Conservation (phyloP, 2,329 filamentous ascomycete species). For the Xylariaceae sp. region DNA sequence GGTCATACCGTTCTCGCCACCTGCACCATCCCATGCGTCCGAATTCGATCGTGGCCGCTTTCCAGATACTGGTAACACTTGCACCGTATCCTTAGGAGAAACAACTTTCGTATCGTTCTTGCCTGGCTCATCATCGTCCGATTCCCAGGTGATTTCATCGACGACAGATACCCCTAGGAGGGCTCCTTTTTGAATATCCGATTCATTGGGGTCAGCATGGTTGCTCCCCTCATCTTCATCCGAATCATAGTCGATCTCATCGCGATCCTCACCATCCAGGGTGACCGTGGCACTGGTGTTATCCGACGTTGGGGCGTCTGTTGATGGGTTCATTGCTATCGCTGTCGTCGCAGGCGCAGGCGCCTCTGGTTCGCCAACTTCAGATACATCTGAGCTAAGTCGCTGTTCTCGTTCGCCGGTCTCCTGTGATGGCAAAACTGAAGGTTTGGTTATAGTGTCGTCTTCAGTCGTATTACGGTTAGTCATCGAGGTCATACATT, state of each 20-base stretch:
- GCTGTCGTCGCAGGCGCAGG: conserved; percentile 11
- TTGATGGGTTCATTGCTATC: conserved; percentile 17
- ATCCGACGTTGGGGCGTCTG: conserved; percentile 32
- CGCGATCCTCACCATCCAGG: conserved; percentile 30
- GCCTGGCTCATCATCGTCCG: conserved; percentile 29
- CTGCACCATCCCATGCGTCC: conserved; percentile 23
- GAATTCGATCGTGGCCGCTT: conserved; percentile 29
- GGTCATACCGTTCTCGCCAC: conserved; percentile 30
- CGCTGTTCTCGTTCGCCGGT: conserved; percentile 5
- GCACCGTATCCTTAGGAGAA: conserved; percentile 27
- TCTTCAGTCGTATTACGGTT: conserved; percentile 22
- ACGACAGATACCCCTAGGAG: conserved; percentile 24
- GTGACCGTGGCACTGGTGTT: conserved; percentile 34
- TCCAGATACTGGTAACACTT: conserved; percentile 32
- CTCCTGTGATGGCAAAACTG: conserved; percentile 8
- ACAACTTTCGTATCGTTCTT: conserved; percentile 16
- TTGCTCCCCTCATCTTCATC: conserved; percentile 33
- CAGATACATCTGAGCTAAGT: background rate
- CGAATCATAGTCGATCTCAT: conserved; percentile 33
- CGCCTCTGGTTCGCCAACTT: conserved; percentile 9
- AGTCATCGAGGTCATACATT: conserved; percentile 15
- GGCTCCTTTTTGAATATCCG: conserved; percentile 20
- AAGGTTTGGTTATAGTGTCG: conserved; percentile 14
- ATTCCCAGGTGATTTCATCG: conserved; percentile 34
- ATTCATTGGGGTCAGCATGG: conserved; percentile 18